These are phyloP conservation scores for Pilasporangium apinafurcum DNA, from an alignment of 352 stramenopile genomes.

Conservation along the genomic window DNA sequence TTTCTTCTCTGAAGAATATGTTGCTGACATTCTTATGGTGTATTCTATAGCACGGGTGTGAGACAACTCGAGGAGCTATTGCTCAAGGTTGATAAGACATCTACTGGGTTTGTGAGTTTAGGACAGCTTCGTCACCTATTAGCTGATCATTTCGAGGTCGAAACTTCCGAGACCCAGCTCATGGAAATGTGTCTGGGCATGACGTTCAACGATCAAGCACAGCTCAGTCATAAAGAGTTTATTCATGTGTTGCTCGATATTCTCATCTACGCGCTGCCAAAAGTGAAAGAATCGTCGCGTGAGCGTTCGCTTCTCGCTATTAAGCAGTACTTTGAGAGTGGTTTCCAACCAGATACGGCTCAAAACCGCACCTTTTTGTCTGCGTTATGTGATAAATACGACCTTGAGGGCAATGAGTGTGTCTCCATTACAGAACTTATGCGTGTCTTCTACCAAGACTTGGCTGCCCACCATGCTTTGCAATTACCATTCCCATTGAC, in stretches of 20 bases:
- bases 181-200: slow-evolving; percentile 60
- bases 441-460: slow-evolving; percentile 25
- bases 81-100: slow-evolving; percentile 8
- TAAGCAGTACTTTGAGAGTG: slow-evolving; percentile 32
- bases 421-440: slow-evolving; percentile 30
- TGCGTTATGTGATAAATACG: slow-evolving; percentile 42
- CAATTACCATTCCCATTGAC: slow-evolving; percentile 22
- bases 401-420: slow-evolving; percentile 20
- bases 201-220: slow-evolving; percentile 44
- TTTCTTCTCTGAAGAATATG: neutral
- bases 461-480: slow-evolving; percentile 25
- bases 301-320: slow-evolving; percentile 12
- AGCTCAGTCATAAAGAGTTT: slow-evolving; percentile 46
- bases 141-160: slow-evolving; percentile 18
- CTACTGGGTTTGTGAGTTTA: slow-evolving; percentile 39
- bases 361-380: slow-evolving; percentile 17
- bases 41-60: slow-evolving; percentile 19
- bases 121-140: slow-evolving; percentile 44
- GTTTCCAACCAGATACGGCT: slow-evolving; percentile 17
- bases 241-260: slow-evolving; percentile 46
- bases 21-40: no score
- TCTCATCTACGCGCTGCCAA: slow-evolving; percentile 35
- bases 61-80: slow-evolving; percentile 36
- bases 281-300: slow-evolving; percentile 10
- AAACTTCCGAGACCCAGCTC: slow-evolving; percentile 24